Percentiles rank a stretch among this genome's conserved stretches.
Evolutionary conservation across 2,329 filamentous ascomycete species (phyloP).

Genomic region (Cephalotrichum gorgonifer): DNA sequence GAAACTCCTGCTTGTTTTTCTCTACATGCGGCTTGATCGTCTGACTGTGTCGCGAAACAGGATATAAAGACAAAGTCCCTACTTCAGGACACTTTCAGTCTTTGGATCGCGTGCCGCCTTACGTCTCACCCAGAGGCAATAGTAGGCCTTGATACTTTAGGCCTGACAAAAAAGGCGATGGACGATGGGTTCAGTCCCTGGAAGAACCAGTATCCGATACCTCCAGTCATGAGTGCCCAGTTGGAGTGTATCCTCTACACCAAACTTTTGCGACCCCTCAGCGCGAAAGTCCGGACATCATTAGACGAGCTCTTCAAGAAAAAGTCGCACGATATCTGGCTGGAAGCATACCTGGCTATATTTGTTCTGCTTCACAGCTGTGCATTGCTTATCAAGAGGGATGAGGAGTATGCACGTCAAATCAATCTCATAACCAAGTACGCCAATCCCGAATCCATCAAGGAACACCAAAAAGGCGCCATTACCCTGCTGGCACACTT

Average conservation of each 20-base stretch:
- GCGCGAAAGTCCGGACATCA: not conserved
- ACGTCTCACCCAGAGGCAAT: conserved; percentile 5
- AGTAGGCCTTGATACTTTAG: not conserved
- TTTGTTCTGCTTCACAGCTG: conserved; percentile 7
- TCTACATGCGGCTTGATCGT: too few relatives aligned
- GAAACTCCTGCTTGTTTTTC: too few relatives aligned
- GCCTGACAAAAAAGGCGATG: not conserved
- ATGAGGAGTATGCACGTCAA: conserved; percentile 4
- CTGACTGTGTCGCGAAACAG: not conserved
- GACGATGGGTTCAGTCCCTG: not conserved
- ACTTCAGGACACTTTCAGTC: not conserved
- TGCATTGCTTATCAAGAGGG: conserved; percentile 1
- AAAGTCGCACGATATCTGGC: not conserved
- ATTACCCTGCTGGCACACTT: conserved; percentile 4
- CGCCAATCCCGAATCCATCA: conserved; percentile 1
- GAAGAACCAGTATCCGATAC: not conserved
- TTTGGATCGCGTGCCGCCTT: conserved; percentile 4
- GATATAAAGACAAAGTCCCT: not conserved
- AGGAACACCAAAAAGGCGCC: not conserved
- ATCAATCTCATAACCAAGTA: not conserved
- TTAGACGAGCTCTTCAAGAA: conserved; percentile 1
- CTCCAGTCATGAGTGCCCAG: conserved; percentile 5
- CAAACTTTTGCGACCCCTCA: conserved; percentile 1
- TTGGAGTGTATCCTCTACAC: conserved; percentile 6
- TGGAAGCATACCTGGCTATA: conserved; percentile 3